phyloP scores from a whole-genome alignment of 306 rosid species.

The Sophora flavescens region DNA sequence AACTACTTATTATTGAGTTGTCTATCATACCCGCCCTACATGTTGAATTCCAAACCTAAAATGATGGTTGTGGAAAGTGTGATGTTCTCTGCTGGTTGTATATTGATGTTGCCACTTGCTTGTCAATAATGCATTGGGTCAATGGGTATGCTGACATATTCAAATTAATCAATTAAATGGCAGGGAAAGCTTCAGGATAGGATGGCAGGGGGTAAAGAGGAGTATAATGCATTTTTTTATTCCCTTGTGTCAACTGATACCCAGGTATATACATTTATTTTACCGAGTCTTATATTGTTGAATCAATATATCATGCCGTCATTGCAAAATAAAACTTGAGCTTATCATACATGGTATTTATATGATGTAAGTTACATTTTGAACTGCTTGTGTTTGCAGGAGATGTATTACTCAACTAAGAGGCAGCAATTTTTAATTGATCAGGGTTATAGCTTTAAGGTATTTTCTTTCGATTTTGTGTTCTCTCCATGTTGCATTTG shows the following conservation, averaged over 20 bases:
- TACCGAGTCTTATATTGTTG: conserved; percentile 22
- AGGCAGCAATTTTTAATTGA: conserved; percentile 97
- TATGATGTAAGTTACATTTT: conserved; percentile 21
- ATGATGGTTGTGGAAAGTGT: conserved; percentile 33
- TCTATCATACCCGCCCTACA: neutral
- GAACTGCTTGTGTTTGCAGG: conserved; percentile 62
- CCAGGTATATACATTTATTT: conserved; percentile 62
- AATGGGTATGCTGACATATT: conserved; percentile 33
- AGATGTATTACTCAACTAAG: conserved; percentile 97
- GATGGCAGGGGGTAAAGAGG: conserved; percentile 99
- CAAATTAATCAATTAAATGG: conserved; percentile 45
- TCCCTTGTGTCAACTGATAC: conserved; percentile 98
- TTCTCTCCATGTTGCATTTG: conserved; percentile 18
- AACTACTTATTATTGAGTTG: conserved; percentile 22
- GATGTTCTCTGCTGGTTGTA: conserved; percentile 30
- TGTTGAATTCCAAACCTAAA: conserved; percentile 31
- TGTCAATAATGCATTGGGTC: conserved; percentile 32
- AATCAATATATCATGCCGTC: conserved; percentile 14
- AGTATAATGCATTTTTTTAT: conserved; percentile 95
- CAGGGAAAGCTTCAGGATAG: conserved; percentile 97
- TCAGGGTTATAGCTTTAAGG: conserved; percentile 99
- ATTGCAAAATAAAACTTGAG: conserved; percentile 39
- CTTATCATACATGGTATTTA: conserved; percentile 32
- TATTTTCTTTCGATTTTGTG: conserved; percentile 40
- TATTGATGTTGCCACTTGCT: conserved; percentile 29